Base-by-base conservation (phyloP, 2,329 filamentous ascomycete species). In the Aspergillus sp. region DNA sequence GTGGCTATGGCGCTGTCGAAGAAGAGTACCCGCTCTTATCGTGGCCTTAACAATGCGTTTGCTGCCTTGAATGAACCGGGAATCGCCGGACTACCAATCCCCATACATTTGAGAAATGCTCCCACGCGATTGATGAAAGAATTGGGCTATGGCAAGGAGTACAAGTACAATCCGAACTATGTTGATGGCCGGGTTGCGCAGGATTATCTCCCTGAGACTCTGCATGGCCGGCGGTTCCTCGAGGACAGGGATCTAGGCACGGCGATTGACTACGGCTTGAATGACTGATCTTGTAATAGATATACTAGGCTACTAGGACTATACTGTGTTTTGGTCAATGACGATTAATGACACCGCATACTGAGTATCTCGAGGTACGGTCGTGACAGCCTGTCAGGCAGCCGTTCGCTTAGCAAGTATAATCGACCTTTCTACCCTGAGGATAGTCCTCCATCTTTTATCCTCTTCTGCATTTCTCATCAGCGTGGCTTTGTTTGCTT, bases 81-180 rank as follows among this genome's bases (percentile, higher is more conserved):
- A 0, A 76, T 94, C 2, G 90, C 90, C 0, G 81, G 80, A 1
- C 64, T 96, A 44, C 87, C 90, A 0, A 84, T 98, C 19, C 93
- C 93, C 2, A 69, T 93, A 35, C 93, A 97, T 65, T 69, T 98
- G 49, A 76, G 93, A 49, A 97, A 97, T 67, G 93, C 93, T 7
- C 91, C 93, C 0, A 97, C 93, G 1, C 80, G 84, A 55, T 66
- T 97, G 55, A 95, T 98, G 91, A 87, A 90, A 60, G 91, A 96
- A 57, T 72, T 97, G 56, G 91, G 89, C 0, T 95, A 90, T 62
- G 90, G 90, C 0, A 84, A 83, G 44, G 87, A 90, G 64, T 98
- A 98, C 69, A 97, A 97, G 68, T 97, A 98, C 63, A 95, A 95
- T 57, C 93, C 93, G 0, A 88, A 95, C 57, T 98, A 91, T 61